phyloP scores from a whole-genome alignment of 2,329 filamentous ascomycete genomes.

The Curvularia lunata region DNA sequence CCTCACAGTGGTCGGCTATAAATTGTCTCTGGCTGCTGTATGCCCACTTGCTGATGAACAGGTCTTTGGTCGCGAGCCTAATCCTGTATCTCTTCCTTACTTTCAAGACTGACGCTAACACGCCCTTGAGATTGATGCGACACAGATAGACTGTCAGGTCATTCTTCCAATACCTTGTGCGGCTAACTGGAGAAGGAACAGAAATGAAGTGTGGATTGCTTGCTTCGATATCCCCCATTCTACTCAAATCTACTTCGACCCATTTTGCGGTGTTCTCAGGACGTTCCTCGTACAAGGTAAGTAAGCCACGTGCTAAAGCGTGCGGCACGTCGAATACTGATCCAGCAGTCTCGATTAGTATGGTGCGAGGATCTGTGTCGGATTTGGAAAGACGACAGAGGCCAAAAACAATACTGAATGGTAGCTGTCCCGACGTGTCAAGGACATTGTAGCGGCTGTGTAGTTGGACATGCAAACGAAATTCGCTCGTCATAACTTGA shows the following conservation, averaged over 20 bases:
- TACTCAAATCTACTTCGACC: constrained; percentile 1
- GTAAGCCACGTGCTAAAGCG: too few species aligned
- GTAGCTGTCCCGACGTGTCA: constrained; percentile 1
- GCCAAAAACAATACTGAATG: too few species aligned
- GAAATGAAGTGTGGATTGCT: constrained; percentile 1
- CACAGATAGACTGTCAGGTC: neutral
- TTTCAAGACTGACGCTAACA: neutral
- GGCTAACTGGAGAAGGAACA: neutral
- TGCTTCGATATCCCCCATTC: neutral
- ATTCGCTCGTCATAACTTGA: neutral
- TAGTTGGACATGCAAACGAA: neutral
- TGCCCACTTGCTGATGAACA: constrained; percentile 1
- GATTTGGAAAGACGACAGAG: too few species aligned
- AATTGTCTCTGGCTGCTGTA: neutral
- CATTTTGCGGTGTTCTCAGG: too few species aligned
- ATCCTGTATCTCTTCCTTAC: constrained; percentile 2
- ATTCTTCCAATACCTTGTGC: constrained; percentile 1
- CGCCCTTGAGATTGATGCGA: neutral
- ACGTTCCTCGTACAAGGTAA: too few species aligned
- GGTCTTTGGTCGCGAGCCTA: neutral
- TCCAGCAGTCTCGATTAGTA: too few species aligned
- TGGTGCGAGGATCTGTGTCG: too few species aligned
- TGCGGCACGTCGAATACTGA: too few species aligned
- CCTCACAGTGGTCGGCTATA: neutral
- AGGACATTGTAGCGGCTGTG: constrained; percentile 4